These are phyloP conservation scores for Petunia secreta DNA, from an alignment of 257 asterid genomes.

Conservation along the genomic window DNA sequence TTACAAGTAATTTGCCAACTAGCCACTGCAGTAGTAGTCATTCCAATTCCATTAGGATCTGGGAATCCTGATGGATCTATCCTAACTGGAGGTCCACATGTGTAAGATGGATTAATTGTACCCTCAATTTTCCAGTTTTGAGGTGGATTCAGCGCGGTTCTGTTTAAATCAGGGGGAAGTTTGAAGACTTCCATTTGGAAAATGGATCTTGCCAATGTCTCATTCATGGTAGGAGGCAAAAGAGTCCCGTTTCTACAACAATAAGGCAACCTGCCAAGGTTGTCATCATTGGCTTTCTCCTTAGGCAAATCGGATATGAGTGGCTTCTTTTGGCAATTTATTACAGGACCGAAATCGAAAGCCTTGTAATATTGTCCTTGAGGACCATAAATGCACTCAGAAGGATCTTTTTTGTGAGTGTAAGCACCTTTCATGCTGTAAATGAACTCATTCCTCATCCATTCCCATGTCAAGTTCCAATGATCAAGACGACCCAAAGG, in stretches of 20 bases:
- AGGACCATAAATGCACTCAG: slow-evolving; percentile 81
- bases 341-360: slow-evolving; percentile 73
- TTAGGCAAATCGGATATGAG: slow-evolving; percentile 76
- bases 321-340: slow-evolving; percentile 74
- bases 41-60: slow-evolving; percentile 61
- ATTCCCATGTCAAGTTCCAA: slow-evolving; percentile 95
- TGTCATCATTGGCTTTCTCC: slow-evolving; percentile 63
- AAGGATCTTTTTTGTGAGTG: slow-evolving; percentile 69
- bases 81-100: slow-evolving; percentile 76
- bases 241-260: slow-evolving; percentile 80
- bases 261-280: slow-evolving; percentile 69
- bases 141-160: slow-evolving; percentile 79
- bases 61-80: slow-evolving; percentile 73
- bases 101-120: slow-evolving; percentile 65
- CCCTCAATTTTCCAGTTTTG: slow-evolving; percentile 81
- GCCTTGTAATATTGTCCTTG: slow-evolving; percentile 76
- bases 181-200: slow-evolving; percentile 86
- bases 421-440: slow-evolving; percentile 79
- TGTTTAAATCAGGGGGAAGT: slow-evolving; percentile 77
- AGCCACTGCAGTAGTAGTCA: slow-evolving; percentile 59
- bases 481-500: slow-evolving; percentile 92
- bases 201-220: slow-evolving; percentile 62
- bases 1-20: slow-evolving; percentile 85
- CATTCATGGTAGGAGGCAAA: slow-evolving; percentile 73
- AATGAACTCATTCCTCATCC: slow-evolving; percentile 96